Base-by-base conservation (phyloP, 345 rosid species). In the Erysimum cheiranthoides region DNA sequence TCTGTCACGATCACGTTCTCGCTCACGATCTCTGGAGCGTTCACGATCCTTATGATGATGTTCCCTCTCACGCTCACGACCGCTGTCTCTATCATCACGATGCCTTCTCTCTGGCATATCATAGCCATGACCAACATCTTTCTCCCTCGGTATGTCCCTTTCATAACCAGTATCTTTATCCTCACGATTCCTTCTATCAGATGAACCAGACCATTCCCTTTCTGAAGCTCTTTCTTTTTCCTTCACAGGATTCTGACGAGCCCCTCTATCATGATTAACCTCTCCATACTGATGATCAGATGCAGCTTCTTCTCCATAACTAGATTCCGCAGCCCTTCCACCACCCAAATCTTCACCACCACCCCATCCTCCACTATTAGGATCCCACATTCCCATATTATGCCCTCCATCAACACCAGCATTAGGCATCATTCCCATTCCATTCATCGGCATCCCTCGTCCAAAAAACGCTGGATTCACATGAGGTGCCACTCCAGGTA, bases 401-500 rank as follows among this genome's bases (percentile, higher is more conserved):
- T 89, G 91, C n/a, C 90, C 82, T 56, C 79, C 93, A 73, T 89
- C 96, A 66, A 87, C 80, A 61, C 84, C 89, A 61, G 83, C 43
- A 27, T 77, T 64, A 6, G 86, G 90, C 92, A 89, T 86, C 93
- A 91, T 90, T 38, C 93, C 92, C 90, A 90, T 85, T 65, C 84
- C 92, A 79, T 78, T 83, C 84, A 87, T 85, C 4, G 90, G 90
- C 90, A 90, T 87, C 54, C 92, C 90, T 63, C 88, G 81, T 39
- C 87, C 89, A 74, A 91, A 91, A 64, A 91, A 87, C n/a, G 93
- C 92, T 17, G 93, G 93, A 78, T 91, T 91, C 42, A 91, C 88
- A 78, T 91, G 96, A 42, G 96, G 96, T 76, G 93, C 96, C 57
- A 89, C 93, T 30, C 92, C 96, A 72, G 92, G 90, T 74, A 89